Evolutionary conservation across 805 yeast genomes (phyloP), one percentile per base, ranked within the genome.

Genomic region (Saccharomyces jurei): DNA sequence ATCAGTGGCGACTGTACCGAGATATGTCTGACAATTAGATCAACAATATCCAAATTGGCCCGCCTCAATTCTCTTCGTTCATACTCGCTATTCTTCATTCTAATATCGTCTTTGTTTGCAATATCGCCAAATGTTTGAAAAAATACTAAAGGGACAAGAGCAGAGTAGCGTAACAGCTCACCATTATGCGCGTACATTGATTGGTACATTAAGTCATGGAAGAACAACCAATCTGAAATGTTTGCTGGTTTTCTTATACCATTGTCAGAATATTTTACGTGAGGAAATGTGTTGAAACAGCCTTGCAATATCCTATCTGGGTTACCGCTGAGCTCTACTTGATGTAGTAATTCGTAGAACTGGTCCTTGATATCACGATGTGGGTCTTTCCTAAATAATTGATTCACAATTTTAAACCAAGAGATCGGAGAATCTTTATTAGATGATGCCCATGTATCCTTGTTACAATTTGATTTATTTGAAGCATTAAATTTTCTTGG

Each of bases 191-290:
- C 71, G 36, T 65, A 76, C 48, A 53, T 31, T 6, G 53, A 49
- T 47, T 71, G 71, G 11, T 69, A 68, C 65, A 85, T 68, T n/a
- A 71, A 50, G 65, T 91, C 97, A 58, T 83, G 80, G 65, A 86
- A 87, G 59, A 71, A 78, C 29, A 87, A 65, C 96, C 96, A 91
- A 58, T 88, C 94, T 46, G 87, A 79, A 8, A 89, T 71, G 27
- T 68, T 72, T 13, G 79, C 68, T 0, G 95, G 86, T 59, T 84
- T 84, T 8, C 60, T 59, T 28, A 88, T 69, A 49, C 82, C 74
- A 53, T 81, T 84, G 59, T 88, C 96, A 47, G 84, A 75, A 63
- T 82, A 83, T 30, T 81, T 82, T 55, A 81, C 77, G 28, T 77
- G 78, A 17, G 83, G 81, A 65, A 83, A 88, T 36, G 75, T 68